phyloP scores from a whole-genome alignment of 1,284 basidiomycete species.

The Wolfiporia cocos region DNA sequence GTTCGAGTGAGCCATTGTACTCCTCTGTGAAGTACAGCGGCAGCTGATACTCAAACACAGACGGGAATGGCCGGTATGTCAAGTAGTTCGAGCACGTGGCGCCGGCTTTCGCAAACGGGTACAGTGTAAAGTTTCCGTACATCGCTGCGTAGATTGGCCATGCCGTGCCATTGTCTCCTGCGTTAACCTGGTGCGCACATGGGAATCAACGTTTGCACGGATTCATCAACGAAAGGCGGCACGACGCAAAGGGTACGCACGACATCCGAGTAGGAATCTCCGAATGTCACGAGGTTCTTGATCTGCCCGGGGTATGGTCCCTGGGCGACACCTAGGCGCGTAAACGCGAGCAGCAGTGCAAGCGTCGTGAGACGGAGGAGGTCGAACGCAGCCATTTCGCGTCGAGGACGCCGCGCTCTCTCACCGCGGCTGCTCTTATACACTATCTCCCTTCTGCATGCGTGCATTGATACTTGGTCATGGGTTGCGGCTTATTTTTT shows the following conservation, averaged over 20 bases:
- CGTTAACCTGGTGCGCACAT: no score
- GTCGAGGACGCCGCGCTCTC: no score
- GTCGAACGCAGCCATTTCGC: no score
- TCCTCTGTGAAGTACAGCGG: conserved; percentile 29
- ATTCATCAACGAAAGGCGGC: no score
- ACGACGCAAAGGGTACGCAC: conserved; percentile 12
- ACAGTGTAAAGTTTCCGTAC: conserved; percentile 29
- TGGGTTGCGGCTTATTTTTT: no score
- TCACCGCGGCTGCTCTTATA: no score
- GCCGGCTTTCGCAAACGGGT: conserved; percentile 33
- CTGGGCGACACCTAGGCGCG: neutral
- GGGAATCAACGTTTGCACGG: no score
- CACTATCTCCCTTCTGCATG: no score
- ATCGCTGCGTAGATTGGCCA: conserved; percentile 34
- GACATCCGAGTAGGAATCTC: conserved; percentile 41
- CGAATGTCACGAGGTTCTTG: conserved; percentile 39
- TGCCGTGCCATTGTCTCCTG: conserved; percentile 25
- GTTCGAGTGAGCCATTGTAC: conserved; percentile 17
- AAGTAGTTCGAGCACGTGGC: conserved; percentile 35
- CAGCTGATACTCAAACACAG: conserved; percentile 31
- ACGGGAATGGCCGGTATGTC: conserved; percentile 30
- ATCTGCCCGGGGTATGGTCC: conserved; percentile 28
- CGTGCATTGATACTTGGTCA: no score
- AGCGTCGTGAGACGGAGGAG: conserved; percentile 2
- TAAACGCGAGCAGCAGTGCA: conserved; percentile 1